Base-by-base conservation (phyloP, 2,329 filamentous ascomycete species). In the Trichoderma cornu-damae region DNA sequence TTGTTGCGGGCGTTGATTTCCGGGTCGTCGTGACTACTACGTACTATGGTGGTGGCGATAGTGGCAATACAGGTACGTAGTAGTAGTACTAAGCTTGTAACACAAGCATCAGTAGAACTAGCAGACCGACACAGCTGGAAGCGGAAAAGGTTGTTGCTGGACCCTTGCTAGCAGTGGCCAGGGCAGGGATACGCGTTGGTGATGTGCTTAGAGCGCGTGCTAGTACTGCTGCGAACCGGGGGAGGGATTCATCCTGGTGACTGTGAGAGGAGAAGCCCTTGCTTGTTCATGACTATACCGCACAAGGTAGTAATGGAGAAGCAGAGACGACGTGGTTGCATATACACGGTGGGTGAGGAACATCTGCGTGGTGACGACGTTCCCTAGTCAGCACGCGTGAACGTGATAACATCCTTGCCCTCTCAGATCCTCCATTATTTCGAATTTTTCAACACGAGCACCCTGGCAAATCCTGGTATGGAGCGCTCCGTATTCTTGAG, bases 181-280 rank as follows among this genome's bases (percentile, higher is more conserved):
- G 16, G 44, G 5, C 49, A 52, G 49, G 49, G 49, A 43, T 52
- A 9, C 49, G 38, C 18, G 16, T 20, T 51, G 34, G 35, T 51
- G 48, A 28, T 26, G 24, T n/a, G 4, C 24, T 20, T 11, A 14
- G 7, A 30, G 16, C n/a, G n/a, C 28, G 28, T 32, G 28, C 24
- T 30, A 26, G 14, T 22, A 32, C 30, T 42, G 26, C 24, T 9
- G 24, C 22, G 8, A 38, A 6, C 37, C 16, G 38, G 49, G n/a
- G 49, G 49, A 18, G 18, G 37, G 26, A 16, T 18, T 43, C 7
- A 43, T 32, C 37, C 49, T 24, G 26, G 49, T 18, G 14, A 7
- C 28, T 32, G 44, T 47, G 46, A 28, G 32, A 48, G 34, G 28
- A 34, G 20, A 40, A 51, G 24, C 11, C 48, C 48, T 30, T 40